A percentile compares a stretch with the other conserved stretches of the same genome.
phyloP scores from a whole-genome alignment of 2,329 filamentous ascomycete species.

The Sordariomycetes sp. region DNA sequence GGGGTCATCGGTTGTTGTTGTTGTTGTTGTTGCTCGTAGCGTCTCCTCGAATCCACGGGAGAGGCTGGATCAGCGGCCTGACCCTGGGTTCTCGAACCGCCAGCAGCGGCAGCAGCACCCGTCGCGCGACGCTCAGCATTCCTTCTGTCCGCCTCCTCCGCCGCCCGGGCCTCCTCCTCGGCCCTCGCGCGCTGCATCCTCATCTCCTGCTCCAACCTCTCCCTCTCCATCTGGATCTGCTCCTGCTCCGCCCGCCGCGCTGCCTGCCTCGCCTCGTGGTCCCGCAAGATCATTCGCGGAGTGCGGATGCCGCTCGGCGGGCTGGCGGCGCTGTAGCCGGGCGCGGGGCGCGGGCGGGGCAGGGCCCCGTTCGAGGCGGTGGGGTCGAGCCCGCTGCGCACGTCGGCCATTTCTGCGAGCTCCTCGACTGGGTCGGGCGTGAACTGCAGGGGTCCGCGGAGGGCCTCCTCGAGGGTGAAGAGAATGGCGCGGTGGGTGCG shows the following conservation, averaged over 20 bases:
- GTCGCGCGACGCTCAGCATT: conserved; percentile 48
- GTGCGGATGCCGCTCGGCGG: conserved; percentile 61
- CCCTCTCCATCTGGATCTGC: conserved; percentile 40
- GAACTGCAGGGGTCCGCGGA: conserved; percentile 71
- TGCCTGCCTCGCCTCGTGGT: conserved; percentile 64
- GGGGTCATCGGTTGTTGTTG: conserved; percentile 8
- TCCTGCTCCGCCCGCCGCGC: conserved; percentile 56
- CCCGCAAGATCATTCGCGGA: conserved; percentile 84
- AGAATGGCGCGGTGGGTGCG: conserved; percentile 83
- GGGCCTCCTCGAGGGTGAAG: conserved; percentile 80
- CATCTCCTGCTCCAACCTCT: conserved; percentile 45
- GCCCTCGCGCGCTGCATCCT: conserved; percentile 42
- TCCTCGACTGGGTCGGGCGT: conserved; percentile 77
- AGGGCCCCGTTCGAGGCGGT: conserved; percentile 42
- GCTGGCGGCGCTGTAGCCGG: conserved; percentile 32
- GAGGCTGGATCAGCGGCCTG: conserved; percentile 14
- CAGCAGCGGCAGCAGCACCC: conserved; percentile 35
- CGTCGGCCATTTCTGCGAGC: conserved; percentile 83
- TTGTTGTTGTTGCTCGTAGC: conserved; percentile 1
- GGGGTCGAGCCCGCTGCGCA: conserved; percentile 46
- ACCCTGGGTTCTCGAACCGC: conserved; percentile 9
- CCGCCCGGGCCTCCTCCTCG: conserved; percentile 39
- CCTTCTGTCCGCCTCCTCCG: conserved; percentile 41
- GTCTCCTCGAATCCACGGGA: conserved; percentile 7
- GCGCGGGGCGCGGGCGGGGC: conserved; percentile 24